Base-by-base conservation (phyloP, 768 basidiomycete genomes). In the Tylopilus subfusipes region DNA sequence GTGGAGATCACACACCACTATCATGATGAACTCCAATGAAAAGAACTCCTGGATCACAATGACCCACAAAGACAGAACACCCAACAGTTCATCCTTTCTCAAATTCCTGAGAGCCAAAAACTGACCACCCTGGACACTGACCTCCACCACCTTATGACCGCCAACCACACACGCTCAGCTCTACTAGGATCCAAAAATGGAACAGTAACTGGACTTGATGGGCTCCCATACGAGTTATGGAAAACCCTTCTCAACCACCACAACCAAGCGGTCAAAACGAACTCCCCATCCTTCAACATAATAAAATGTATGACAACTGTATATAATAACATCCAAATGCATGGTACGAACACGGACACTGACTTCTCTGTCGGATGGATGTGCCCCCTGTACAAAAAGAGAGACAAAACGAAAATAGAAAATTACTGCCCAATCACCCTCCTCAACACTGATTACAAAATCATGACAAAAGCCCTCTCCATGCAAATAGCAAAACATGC, bases 381-480 rank as follows among this genome's bases (percentile, higher is more conserved):
- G 52, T 53, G 44, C 27, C 44, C 29, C 1, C 12, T 53, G 1
- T 53, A 47, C 21, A 52, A 52, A n/a, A 52, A 52, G 14, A 52
- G 46, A 11, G 51, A 52, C 18, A 1, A 4, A 1, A 30, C 21
- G 0, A 22, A 16, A 0, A 53, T 53, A 0, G 52, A 53, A 10
- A 53, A 49, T 13, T 76, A 77, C 45, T 0, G 71, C 0, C 76
- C 74, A 0, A 75, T 78, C 0, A 75, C 72, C 0, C 57, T 76
- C 0, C 62, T 31, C 30, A 31, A 31, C 11, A 31, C 30, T 5
- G 30, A 31, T 10, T 31, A 31, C 30, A 5, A 74, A 40, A 22
- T 72, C 0, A 48, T 73, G 30, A 75, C 67, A 0, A 70, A 68
- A 42, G 53, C 39, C 0, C 59, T 74, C 0, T 48, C 68, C 0